Conservation (phyloP, 192 early-diverging fungal species). For the Entomortierella parvispora region DNA sequence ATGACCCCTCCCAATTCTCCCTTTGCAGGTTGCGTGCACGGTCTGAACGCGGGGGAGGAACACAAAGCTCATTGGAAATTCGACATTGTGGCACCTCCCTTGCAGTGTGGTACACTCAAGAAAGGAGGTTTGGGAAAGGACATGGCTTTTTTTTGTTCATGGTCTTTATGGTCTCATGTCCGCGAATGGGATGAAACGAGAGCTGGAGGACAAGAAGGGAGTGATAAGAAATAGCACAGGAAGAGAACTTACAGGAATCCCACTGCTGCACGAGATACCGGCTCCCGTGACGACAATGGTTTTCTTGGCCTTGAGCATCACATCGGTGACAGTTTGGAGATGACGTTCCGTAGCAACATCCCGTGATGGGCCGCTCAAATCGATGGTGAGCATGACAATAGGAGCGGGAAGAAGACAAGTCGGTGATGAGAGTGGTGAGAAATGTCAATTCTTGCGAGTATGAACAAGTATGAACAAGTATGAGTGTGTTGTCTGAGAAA, state of each 20-base stretch:
- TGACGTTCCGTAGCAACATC: conserved; percentile 23
- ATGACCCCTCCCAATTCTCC: too few species aligned
- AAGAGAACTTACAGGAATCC: conserved; percentile 78
- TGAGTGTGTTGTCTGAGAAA: too few species aligned
- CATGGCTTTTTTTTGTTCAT: too few species aligned
- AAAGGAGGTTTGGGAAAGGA: too few species aligned
- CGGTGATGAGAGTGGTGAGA: too few species aligned
- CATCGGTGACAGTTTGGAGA: conserved; percentile 30
- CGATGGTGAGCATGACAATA: conserved; percentile 39
- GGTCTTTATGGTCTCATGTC: too few species aligned
- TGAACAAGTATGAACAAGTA: background rate
- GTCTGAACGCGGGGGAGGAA: too few species aligned
- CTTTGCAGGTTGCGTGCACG: too few species aligned
- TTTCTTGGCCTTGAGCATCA: conserved; percentile 59
- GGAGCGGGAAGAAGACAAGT: too few species aligned
- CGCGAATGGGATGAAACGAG: background rate
- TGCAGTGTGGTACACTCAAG: too few species aligned
- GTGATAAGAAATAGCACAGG: background rate
- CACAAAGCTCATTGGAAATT: too few species aligned
- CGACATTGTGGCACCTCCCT: too few species aligned
- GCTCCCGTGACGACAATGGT: conserved; percentile 84
- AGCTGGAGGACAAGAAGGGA: background rate
- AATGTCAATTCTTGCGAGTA: background rate
- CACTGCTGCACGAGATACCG: conserved; percentile 89
- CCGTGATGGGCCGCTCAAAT: conserved; percentile 20